Percentiles rank a stretch among this genome's conserved stretches.
phyloP scores from a whole-genome alignment of 352 stramenopile genomes.

The Phytophthora syringae region DNA sequence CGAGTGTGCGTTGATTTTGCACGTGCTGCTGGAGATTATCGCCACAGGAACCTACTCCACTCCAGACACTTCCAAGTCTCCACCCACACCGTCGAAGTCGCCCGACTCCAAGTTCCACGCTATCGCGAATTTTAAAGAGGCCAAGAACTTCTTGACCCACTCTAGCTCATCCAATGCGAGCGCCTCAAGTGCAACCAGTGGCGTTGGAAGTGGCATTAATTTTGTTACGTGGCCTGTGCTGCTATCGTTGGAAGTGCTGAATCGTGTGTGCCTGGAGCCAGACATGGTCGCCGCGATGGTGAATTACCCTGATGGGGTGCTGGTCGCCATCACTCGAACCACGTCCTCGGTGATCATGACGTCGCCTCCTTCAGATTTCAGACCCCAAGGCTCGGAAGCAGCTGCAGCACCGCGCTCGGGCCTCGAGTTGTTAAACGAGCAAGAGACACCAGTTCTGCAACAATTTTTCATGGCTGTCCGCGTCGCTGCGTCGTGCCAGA shows the following conservation, averaged over 20 bases:
- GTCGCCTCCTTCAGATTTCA: constrained; percentile 78
- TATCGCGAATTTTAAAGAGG: constrained; percentile 56
- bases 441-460: constrained; percentile 78
- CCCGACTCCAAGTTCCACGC: constrained; percentile 50
- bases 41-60: constrained; percentile 77
- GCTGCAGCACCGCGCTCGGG: constrained; percentile 55
- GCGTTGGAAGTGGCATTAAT: constrained; percentile 45
- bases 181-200: constrained; percentile 14
- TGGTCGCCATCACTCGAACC: constrained; percentile 66
- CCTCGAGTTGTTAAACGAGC: constrained; percentile 84
- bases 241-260: constrained; percentile 83
- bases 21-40: constrained; percentile 76
- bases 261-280: constrained; percentile 70
- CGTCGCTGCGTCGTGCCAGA: constrained; percentile 74
- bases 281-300: constrained; percentile 77
- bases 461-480: constrained; percentile 85
- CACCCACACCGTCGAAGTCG: constrained; percentile 54
- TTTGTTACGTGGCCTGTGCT: constrained; percentile 89
- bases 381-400: constrained; percentile 45
- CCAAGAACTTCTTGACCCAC: constrained; percentile 71
- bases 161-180: constrained; percentile 37
- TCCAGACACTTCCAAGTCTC: constrained; percentile 55
- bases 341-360: constrained; percentile 83
- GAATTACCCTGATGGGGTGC: constrained; percentile 57
- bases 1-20: constrained; percentile 72